Evolutionary conservation across 371 early-diverging fungal species (phyloP).

Genomic region (Nosema granulosis): DNA sequence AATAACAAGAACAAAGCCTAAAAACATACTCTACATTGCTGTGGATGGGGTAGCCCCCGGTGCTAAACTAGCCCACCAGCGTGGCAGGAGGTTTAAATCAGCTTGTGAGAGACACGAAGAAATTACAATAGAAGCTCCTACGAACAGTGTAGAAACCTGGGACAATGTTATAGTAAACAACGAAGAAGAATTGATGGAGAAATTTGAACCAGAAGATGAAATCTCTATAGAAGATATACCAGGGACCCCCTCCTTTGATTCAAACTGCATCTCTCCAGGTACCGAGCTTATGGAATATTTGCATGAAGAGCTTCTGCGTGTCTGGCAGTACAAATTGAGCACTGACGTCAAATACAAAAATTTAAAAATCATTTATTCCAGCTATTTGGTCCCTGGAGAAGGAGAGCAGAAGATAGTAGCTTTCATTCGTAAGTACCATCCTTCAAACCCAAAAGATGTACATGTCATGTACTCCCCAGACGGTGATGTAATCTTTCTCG

Average conservation of each 20-base stretch:
- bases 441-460: slow-evolving; percentile 74
- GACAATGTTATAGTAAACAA: background rate
- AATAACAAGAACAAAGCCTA: slow-evolving; percentile 79
- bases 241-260: slow-evolving; percentile 74
- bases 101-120: slow-evolving; percentile 65
- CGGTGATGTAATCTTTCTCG: slow-evolving; percentile 97
- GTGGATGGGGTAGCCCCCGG: slow-evolving; percentile 98
- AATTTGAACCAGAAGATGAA: slow-evolving; percentile 70
- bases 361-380: slow-evolving; percentile 76
- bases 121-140: background rate
- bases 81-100: slow-evolving; percentile 89
- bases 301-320: slow-evolving; percentile 76
- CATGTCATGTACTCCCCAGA: slow-evolving; percentile 95
- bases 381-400: slow-evolving; percentile 92
- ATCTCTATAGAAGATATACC: slow-evolving; percentile 67
- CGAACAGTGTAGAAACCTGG: background rate
- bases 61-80: slow-evolving; percentile 98
- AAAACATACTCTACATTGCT: slow-evolving; percentile 87
- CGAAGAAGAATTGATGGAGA: slow-evolving; percentile 67
- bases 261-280: slow-evolving; percentile 97
- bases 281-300: slow-evolving; percentile 93
- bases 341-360: slow-evolving; percentile 81
- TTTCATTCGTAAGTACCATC: slow-evolving; percentile 78
- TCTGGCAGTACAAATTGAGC: slow-evolving; percentile 78
- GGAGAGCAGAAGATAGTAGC: slow-evolving; percentile 99